These are phyloP conservation scores for Cryphonectria radicalis DNA, from an alignment of 2,329 filamentous ascomycete genomes.

Conservation along the genomic window DNA sequence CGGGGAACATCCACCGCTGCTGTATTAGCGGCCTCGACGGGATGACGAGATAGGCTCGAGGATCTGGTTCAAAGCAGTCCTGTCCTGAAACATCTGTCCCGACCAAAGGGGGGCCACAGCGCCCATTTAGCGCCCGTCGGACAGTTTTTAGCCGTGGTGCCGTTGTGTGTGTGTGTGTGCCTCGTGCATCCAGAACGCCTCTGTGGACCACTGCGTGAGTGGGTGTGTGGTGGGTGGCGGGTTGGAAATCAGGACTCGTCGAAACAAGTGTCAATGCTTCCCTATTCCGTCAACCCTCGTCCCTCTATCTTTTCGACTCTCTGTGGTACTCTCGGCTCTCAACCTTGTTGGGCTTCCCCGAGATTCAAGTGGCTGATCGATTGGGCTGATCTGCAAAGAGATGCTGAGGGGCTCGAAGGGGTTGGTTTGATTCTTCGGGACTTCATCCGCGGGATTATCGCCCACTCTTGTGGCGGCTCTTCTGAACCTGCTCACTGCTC, in stretches of 20 bases:
- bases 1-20: not conserved
- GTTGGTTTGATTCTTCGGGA: not conserved
- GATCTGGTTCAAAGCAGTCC: not conserved
- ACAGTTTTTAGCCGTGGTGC: conserved; percentile 13
- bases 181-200: not conserved
- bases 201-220: not conserved
- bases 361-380: not conserved
- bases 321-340: not conserved
- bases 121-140: conserved; percentile 11
- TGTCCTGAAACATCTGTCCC: conserved; percentile 13
- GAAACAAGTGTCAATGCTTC: conserved; percentile 13
- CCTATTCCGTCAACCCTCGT: not conserved
- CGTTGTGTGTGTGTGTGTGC: not conserved
- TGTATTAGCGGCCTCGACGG: not conserved
- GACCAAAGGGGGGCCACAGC: not conserved
- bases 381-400: not conserved
- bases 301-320: not conserved
- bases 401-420: not conserved
- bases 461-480: not conserved
- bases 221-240: not conserved
- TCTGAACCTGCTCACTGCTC: not conserved
- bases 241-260: conserved; percentile 15
- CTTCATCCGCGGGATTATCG: not conserved
- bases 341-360: not conserved
- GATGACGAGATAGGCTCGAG: not conserved